Conservation (phyloP, 306 rosid species). For the Astragalus membranaceus region DNA sequence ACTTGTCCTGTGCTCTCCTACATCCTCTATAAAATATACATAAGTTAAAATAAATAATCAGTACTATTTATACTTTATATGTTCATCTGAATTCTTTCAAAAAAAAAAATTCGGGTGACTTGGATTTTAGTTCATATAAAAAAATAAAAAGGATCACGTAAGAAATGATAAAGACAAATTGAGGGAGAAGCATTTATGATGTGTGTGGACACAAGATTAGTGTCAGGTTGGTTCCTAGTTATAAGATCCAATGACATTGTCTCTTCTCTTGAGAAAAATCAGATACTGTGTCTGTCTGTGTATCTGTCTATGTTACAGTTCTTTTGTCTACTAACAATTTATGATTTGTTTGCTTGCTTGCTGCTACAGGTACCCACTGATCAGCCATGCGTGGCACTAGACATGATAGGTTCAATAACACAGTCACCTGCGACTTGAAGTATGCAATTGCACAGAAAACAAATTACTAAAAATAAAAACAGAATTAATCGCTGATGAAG, state of each 20-base stretch:
- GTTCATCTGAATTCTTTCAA: background rate
- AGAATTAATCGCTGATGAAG: background rate
- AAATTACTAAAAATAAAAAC: background rate
- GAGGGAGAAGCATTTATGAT: too few species aligned
- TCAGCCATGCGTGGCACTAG: conserved; percentile 72
- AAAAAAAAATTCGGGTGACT: too few species aligned
- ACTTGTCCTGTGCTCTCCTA: conserved; percentile 6
- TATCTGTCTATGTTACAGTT: background rate
- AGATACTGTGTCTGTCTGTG: background rate
- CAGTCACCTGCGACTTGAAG: conserved; percentile 50
- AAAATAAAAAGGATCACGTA: too few species aligned
- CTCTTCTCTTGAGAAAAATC: background rate
- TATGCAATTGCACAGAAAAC: background rate
- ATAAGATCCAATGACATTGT: conserved; percentile 1
- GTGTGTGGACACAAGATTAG: background rate
- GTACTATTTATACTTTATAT: background rate
- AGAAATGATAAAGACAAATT: too few species aligned
- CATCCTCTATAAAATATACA: background rate
- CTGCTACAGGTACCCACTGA: conserved; percentile 67
- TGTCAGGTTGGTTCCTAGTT: conserved; percentile 1
- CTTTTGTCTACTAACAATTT: background rate
- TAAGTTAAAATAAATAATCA: background rate
- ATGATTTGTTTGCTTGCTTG: background rate
- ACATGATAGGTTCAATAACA: conserved; percentile 64
- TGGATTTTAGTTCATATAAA: too few species aligned